phyloP scores from a whole-genome alignment of 2,329 filamentous ascomycete genomes.

The Epichloe festucae region DNA sequence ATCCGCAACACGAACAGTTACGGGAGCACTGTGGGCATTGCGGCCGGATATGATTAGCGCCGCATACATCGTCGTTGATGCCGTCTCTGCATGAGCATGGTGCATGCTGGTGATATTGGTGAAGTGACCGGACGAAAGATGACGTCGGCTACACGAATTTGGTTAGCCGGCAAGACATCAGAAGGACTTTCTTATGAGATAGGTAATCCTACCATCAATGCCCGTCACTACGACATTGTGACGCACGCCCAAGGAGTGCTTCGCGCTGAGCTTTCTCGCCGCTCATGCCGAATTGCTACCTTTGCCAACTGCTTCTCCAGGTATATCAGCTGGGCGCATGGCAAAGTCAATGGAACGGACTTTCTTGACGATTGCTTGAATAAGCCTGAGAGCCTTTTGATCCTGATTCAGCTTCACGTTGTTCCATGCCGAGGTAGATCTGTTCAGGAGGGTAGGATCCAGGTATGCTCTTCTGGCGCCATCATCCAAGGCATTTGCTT shows the following conservation, averaged over 20 bases:
- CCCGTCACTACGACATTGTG: slow-evolving; percentile 56
- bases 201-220: slow-evolving; percentile 50
- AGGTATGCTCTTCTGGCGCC: not conserved
- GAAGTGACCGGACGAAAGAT: slow-evolving; percentile 57
- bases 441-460: slow-evolving; percentile 17
- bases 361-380: slow-evolving; percentile 49
- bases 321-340: slow-evolving; percentile 51
- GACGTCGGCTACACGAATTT: slow-evolving; percentile 44
- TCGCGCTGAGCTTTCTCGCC: slow-evolving; percentile 50
- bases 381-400: slow-evolving; percentile 50
- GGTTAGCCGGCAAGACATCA: not conserved
- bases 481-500: not conserved
- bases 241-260: slow-evolving; percentile 38
- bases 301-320: slow-evolving; percentile 58
- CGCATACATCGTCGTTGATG: slow-evolving; percentile 50
- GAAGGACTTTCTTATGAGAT: not conserved
- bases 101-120: slow-evolving; percentile 51
- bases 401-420: slow-evolving; percentile 48
- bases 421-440: slow-evolving; percentile 63
- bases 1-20: slow-evolving; percentile 57
- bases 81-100: slow-evolving; percentile 43
- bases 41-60: slow-evolving; percentile 64
- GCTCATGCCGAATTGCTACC: slow-evolving; percentile 65
- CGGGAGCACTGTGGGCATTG: slow-evolving; percentile 55
- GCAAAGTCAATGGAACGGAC: slow-evolving; percentile 57